Evolutionary conservation across 2,329 filamentous ascomycete species (phyloP).

Genomic region (Epichloe glyceriae): DNA sequence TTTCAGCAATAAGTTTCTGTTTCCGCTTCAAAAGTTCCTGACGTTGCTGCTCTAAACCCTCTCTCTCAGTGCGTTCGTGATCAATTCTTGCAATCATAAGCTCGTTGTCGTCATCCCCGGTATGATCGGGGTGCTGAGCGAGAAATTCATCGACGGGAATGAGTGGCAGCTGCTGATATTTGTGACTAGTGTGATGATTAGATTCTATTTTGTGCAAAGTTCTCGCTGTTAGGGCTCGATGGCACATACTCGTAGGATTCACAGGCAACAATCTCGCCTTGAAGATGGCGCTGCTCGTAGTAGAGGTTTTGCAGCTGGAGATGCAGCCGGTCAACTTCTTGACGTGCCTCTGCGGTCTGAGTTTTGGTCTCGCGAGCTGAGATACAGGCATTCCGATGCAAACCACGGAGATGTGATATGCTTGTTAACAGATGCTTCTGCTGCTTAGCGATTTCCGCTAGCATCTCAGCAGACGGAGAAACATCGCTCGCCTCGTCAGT

Average conservation of each 20-base stretch:
- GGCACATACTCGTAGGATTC: slow-evolving; percentile 73
- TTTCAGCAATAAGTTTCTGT: slow-evolving; percentile 52
- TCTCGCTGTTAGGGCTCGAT: neutral
- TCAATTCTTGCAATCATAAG: slow-evolving; percentile 85
- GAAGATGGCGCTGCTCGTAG: slow-evolving; percentile 86
- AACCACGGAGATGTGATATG: slow-evolving; percentile 65
- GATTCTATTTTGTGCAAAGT: neutral
- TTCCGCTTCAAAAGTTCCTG: slow-evolving; percentile 59
- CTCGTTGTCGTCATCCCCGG: slow-evolving; percentile 59
- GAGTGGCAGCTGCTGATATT: slow-evolving; percentile 74
- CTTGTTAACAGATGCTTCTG: slow-evolving; percentile 72
- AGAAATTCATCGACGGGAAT: slow-evolving; percentile 77
- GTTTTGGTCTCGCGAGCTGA: slow-evolving; percentile 76
- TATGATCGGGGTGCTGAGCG: slow-evolving; percentile 58
- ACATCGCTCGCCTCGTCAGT: slow-evolving; percentile 32
- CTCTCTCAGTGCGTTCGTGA: slow-evolving; percentile 74
- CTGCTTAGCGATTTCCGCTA: slow-evolving; percentile 53
- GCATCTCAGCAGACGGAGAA: slow-evolving; percentile 32
- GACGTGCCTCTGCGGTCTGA: slow-evolving; percentile 71
- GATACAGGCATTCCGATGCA: slow-evolving; percentile 73
- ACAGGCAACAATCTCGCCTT: slow-evolving; percentile 81
- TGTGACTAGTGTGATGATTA: slow-evolving; percentile 48
- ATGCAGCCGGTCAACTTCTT: slow-evolving; percentile 84
- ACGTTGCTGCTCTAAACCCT: slow-evolving; percentile 72
- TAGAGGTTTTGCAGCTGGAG: slow-evolving; percentile 90